These are phyloP conservation scores for Pseudoturritis turrita DNA, from an alignment of 345 rosid species.

Conservation along the genomic window DNA sequence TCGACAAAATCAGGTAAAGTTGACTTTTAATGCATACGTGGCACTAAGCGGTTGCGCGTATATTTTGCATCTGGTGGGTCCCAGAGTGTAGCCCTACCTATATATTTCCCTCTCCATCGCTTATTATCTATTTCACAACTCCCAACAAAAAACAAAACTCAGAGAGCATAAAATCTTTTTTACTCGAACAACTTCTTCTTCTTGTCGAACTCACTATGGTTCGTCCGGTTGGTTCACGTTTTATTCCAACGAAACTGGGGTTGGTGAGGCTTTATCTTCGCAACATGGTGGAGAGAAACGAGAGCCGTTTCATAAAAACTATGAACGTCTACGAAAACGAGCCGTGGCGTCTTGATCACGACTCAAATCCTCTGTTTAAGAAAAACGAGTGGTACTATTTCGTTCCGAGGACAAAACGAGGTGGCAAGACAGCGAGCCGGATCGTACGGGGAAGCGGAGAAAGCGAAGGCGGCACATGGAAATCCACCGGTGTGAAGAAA, in stretches of 20 bases:
- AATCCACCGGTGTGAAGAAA: no score
- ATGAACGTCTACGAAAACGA: constrained; percentile 1
- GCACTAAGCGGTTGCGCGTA: no score
- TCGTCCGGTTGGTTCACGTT: background rate
- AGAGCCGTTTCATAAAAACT: background rate
- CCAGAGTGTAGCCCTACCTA: no score
- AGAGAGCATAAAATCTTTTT: no score
- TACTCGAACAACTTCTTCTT: no score
- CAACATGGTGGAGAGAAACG: background rate
- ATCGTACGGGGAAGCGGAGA: background rate
- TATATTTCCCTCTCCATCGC: no score
- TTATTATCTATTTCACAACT: no score
- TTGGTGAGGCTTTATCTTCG: background rate
- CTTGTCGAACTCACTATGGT: no score
- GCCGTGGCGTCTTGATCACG: constrained; percentile 15
- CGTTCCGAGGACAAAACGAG: background rate
- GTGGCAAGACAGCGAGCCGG: background rate
- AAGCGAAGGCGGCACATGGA: constrained; percentile 2
- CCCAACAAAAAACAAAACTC: no score
- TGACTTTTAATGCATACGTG: no score
- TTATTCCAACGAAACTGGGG: background rate
- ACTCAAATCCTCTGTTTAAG: background rate
- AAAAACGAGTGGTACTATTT: background rate
- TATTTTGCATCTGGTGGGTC: no score
- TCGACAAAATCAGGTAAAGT: no score